phyloP scores from a whole-genome alignment of 78 protist genomes.

The Dictyostelium purpureum region DNA sequence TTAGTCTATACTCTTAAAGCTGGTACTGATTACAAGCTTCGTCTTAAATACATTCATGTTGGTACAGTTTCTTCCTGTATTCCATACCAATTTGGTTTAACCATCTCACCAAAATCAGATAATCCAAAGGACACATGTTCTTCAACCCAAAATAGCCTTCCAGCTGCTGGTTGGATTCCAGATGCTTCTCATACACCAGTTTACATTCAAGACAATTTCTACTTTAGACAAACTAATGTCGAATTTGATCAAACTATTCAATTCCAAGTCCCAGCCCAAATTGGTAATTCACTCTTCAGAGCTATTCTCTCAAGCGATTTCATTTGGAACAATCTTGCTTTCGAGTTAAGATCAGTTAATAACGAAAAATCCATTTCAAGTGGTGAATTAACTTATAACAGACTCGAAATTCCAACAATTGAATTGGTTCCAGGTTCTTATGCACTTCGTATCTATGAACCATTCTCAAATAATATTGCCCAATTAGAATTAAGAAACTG shows the following conservation, averaged over 20 bases:
- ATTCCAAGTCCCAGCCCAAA: neutral
- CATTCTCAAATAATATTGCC: neutral
- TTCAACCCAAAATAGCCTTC: neutral
- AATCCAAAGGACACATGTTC: slow-evolving; percentile 47
- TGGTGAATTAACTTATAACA: neutral
- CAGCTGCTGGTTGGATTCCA: neutral
- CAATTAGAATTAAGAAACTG: neutral
- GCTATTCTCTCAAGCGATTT: slow-evolving; percentile 45
- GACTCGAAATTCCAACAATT: slow-evolving; percentile 5
- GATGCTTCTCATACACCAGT: neutral
- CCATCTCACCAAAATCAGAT: slow-evolving; percentile 13
- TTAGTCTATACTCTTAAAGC: neutral
- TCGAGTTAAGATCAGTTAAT: neutral
- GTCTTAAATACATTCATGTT: neutral
- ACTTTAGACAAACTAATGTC: neutral
- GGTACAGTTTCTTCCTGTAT: neutral
- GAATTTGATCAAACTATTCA: neutral
- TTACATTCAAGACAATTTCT: neutral
- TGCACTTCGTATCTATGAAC: slow-evolving; percentile 25
- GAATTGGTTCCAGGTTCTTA: slow-evolving; percentile 21
- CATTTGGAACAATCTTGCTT: slow-evolving; percentile 37
- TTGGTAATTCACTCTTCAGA: slow-evolving; percentile 4
- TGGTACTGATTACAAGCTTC: neutral
- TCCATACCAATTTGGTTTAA: slow-evolving; percentile 1
- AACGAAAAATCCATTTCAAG: neutral